Conservation (phyloP, 164 flowering plant genomes). For the Piper betle region DNA sequence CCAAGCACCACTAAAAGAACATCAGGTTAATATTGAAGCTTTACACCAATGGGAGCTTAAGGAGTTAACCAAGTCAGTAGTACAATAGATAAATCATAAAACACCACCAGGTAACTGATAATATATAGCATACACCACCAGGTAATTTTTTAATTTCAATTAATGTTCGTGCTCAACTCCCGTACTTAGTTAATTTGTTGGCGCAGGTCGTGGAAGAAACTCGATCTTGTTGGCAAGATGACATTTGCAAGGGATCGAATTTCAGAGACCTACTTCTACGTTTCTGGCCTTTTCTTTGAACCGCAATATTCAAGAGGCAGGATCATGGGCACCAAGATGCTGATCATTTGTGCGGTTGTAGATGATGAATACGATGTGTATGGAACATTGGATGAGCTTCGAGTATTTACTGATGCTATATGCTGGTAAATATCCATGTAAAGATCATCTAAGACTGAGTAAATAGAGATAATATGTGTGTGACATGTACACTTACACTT, state of each 20-base stretch:
- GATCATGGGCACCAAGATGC: neutral
- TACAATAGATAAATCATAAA: no score
- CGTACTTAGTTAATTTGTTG: neutral
- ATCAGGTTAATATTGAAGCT: neutral
- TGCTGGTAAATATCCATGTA: no score
- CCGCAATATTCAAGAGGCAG: slow-evolving; percentile 4
- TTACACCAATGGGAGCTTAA: slow-evolving; percentile 4
- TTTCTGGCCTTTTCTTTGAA: neutral
- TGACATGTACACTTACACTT: no score
- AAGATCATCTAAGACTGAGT: no score
- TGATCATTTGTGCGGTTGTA: neutral
- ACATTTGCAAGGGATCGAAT: slow-evolving; percentile 1
- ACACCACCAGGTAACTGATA: neutral
- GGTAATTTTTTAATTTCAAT: neutral
- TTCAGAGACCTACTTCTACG: slow-evolving; percentile 1
- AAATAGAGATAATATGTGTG: no score
- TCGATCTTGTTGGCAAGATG: neutral
- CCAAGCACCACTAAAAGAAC: no score
- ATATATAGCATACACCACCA: neutral
- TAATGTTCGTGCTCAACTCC: neutral
- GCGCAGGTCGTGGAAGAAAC: slow-evolving; percentile 1
- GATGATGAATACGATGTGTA: slow-evolving; percentile 5
- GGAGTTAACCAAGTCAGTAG: slow-evolving; percentile 1
- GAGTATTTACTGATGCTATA: neutral
- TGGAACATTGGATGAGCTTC: slow-evolving; percentile 2